A percentile compares a stretch with the other conserved stretches of the same genome.
These are phyloP conservation scores for Fragaria vesca DNA, from an alignment of 306 rosid species.

Conservation along the genomic window DNA sequence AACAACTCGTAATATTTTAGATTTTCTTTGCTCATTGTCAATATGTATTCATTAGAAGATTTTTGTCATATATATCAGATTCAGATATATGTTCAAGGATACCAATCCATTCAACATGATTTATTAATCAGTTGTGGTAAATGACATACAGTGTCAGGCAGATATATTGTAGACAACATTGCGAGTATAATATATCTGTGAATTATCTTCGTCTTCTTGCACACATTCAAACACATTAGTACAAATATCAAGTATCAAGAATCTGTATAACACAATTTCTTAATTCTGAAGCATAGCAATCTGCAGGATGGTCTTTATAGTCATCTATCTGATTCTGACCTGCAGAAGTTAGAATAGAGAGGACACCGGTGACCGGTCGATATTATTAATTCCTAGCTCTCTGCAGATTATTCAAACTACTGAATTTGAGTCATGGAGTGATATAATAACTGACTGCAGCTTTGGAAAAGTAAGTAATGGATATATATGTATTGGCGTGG, in stretches of 20 bases:
- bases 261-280: neutral
- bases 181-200: neutral
- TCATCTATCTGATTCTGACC: neutral
- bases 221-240: neutral
- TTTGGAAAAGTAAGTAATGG: slow-evolving; percentile 1
- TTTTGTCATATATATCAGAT: no score
- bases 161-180: neutral
- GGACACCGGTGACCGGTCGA: neutral
- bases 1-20: no score
- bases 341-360: neutral
- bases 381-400: neutral
- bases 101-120: neutral
- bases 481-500: neutral
- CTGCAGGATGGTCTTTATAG: neutral
- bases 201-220: neutral
- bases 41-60: neutral
- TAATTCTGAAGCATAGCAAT: neutral
- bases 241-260: slow-evolving; percentile 9
- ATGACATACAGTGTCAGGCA: neutral
- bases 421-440: neutral
- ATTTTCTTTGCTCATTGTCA: neutral
- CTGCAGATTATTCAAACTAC: neutral
- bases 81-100: neutral
- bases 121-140: neutral
- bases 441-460: neutral